Conservation (phyloP, 495 filamentous ascomycete genomes). For the Polyplosphaeria fusca region DNA sequence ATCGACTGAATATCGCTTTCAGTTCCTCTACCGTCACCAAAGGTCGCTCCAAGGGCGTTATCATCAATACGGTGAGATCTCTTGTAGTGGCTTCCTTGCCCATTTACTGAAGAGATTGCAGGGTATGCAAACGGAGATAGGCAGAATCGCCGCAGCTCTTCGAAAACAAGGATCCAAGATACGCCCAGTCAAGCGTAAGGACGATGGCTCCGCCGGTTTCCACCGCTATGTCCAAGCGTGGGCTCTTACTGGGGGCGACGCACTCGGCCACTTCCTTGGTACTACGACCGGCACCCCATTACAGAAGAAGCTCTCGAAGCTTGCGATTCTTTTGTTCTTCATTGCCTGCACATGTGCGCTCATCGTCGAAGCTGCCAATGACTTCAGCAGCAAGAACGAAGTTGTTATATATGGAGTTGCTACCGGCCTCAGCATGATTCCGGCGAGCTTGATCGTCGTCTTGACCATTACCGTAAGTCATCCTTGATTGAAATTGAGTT, state of each 20-base stretch:
- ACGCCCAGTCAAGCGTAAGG: constrained; percentile 37
- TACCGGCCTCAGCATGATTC: constrained; percentile 53
- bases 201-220: constrained; percentile 40
- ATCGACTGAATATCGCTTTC: constrained; percentile 67
- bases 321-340: constrained; percentile 64
- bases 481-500: too few species aligned
- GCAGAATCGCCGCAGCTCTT: constrained; percentile 62
- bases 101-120: neutral
- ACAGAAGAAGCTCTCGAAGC: constrained; percentile 66
- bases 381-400: constrained; percentile 57
- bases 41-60: constrained; percentile 64
- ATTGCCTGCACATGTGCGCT: constrained; percentile 66
- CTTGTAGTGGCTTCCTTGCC: too few species aligned
- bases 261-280: constrained; percentile 55
- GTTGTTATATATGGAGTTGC: constrained; percentile 64
- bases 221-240: constrained; percentile 65
- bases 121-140: constrained; percentile 69
- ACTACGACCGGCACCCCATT: constrained; percentile 56
- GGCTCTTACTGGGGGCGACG: constrained; percentile 61
- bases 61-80: constrained; percentile 50
- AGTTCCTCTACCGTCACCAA: constrained; percentile 68
- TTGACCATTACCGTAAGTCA: constrained; percentile 71
- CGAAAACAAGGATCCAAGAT: constrained; percentile 44
- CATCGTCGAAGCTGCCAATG: constrained; percentile 62
- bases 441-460: constrained; percentile 68